Evolutionary conservation across 805 yeast species (phyloP), one percentile per base, ranked within the genome.

Genomic region (Candida andamanensis): DNA sequence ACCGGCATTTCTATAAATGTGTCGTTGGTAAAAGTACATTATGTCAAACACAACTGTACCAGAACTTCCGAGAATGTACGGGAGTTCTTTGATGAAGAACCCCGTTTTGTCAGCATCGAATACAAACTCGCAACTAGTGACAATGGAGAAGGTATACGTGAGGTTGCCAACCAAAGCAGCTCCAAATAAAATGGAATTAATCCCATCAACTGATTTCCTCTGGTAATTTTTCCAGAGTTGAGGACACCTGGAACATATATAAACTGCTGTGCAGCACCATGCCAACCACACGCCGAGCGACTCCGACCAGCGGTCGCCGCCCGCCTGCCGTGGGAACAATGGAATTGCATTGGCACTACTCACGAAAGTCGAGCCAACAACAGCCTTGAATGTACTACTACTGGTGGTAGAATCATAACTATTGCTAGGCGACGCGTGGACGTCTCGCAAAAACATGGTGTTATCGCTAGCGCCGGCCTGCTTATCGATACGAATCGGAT

Each of bases 1-100:
- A 5, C 52, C 50, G 6, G 38, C 41, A 32, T 42, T 27, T 33
- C 49, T 44, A 40, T 64, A 65, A 7, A 63, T 32, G 35, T 49
- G 60, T 27, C 73, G 57, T 49, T 82, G 92, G 50, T 77, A 78
- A 46, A 81, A 79, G 50, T 80, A 81, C 3, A 75, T 58, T 23
- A 78, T 39, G 52, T 89, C 97, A 54, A 89, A 86, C 3, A 77
- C 43, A 13, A 87, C 71, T 0, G 97, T 87, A 6, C 97, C 96
- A 0, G 85, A 72, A 42, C 92, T 79, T 1, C 97, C 96, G 16
- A 86, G 48, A 19, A 90, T 67, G 49, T 80, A 89, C 0, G 97
- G 95, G 32, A 85, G 52, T 47, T 87, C 95, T 28, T 75, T 78
- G 42, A 61, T 42, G 17, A 86, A 56, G 49, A 83, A 89, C 6